phyloP scores from a whole-genome alignment of 73 alveolate genomes.

The Uronychia binucleata region DNA sequence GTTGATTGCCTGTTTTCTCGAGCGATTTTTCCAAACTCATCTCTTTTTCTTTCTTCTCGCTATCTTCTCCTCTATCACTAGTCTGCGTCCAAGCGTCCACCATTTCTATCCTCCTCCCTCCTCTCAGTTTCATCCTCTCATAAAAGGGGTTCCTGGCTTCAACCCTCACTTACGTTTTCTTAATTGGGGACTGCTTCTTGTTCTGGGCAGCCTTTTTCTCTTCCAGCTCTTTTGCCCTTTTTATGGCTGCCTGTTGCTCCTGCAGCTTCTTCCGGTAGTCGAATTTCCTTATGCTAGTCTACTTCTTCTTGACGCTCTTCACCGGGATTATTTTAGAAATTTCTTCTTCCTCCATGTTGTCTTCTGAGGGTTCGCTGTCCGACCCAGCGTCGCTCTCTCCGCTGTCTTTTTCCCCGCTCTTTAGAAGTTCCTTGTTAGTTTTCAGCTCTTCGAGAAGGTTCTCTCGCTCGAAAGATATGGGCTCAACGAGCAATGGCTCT shows the following conservation, averaged over 20 bases:
- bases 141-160: conserved; percentile 36
- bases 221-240: conserved; percentile 14
- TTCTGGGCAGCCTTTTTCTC: conserved; percentile 8
- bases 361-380: conserved; percentile 93
- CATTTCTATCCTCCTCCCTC: conserved; percentile 57
- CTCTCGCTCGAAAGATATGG: neutral
- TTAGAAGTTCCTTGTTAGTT: conserved; percentile 60
- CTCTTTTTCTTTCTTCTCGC: conserved; percentile 1
- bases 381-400: conserved; percentile 82
- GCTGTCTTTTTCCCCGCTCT: conserved; percentile 71
- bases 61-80: conserved; percentile 38
- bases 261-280: conserved; percentile 8
- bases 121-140: conserved; percentile 50
- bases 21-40: neutral
- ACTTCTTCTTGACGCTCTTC: conserved; percentile 36
- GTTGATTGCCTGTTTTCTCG: neutral
- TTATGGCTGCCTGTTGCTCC: conserved; percentile 1
- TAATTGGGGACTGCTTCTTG: conserved; percentile 6
- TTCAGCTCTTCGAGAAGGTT: conserved; percentile 62
- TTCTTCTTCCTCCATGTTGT: conserved; percentile 83
- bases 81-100: conserved; percentile 76
- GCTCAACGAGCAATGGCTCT: conserved; percentile 28
- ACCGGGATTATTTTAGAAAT: conserved; percentile 83
- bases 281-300: conserved; percentile 9
- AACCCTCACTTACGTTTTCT: neutral